Conservation (phyloP, 1,284 basidiomycete species). For the Ustilago cynodontis region DNA sequence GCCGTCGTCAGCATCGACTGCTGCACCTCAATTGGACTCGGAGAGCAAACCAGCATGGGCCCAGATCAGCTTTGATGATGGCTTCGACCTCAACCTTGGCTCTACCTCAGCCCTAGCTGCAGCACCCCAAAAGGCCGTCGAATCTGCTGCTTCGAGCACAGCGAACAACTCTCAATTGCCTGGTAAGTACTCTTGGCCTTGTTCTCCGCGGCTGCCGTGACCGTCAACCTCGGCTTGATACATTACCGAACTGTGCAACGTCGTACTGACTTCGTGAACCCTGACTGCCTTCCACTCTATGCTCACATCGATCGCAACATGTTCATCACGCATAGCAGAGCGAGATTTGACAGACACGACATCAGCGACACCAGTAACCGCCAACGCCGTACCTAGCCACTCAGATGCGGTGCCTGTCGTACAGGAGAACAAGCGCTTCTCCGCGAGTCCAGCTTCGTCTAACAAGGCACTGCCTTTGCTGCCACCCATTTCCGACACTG, state of each 20-base stretch:
- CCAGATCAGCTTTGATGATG: slow-evolving; percentile 48
- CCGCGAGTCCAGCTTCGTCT: slow-evolving; percentile 26
- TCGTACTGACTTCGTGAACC: slow-evolving; percentile 19
- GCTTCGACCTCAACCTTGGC: slow-evolving; percentile 46
- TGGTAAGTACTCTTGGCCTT: slow-evolving; percentile 11
- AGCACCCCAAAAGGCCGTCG: not conserved
- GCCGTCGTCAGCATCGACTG: slow-evolving; percentile 14
- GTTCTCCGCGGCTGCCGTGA: not conserved
- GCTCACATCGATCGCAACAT: too few relatives aligned
- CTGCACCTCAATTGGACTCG: slow-evolving; percentile 14
- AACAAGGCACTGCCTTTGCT: slow-evolving; percentile 37
- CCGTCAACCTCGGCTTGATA: not conserved
- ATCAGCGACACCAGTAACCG: slow-evolving; percentile 2
- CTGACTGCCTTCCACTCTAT: not conserved
- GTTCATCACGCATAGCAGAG: not conserved
- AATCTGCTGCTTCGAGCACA: slow-evolving; percentile 1
- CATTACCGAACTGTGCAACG: not conserved
- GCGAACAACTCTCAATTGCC: not conserved
- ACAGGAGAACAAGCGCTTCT: slow-evolving; percentile 16
- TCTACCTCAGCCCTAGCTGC: slow-evolving; percentile 14
- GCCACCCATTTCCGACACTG: slow-evolving; percentile 14
- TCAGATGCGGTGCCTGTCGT: slow-evolving; percentile 6
- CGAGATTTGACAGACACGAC: not conserved
- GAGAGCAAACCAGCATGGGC: slow-evolving; percentile 49
- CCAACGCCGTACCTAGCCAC: not conserved